Conservation (phyloP, 75 land plant species). For the Larix kaempferi region DNA sequence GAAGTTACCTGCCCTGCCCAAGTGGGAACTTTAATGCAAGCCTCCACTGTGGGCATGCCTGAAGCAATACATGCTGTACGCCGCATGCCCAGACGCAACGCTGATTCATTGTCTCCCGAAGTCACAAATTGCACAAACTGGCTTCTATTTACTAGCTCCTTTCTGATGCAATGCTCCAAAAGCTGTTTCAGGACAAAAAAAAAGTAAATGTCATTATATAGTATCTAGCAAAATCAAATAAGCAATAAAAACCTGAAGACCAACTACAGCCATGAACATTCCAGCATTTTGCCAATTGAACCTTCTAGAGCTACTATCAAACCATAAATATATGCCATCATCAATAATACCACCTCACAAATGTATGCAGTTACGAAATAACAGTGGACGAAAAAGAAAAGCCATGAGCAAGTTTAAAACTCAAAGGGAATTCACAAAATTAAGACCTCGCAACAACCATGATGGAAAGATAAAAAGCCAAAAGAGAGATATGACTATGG, state of each 20-base stretch:
- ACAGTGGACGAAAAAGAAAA: neutral
- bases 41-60: slow-evolving; percentile 86
- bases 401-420: neutral
- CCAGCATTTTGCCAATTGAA: neutral
- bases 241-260: neutral
- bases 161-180: slow-evolving; percentile 80
- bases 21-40: slow-evolving; percentile 65
- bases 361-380: neutral
- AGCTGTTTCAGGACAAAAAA: slow-evolving; percentile 42
- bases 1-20: slow-evolving; percentile 93
- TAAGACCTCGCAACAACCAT: neutral
- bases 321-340: neutral
- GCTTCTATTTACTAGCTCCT: slow-evolving; percentile 68
- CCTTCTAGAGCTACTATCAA: neutral
- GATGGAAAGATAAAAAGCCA: neutral
- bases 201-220: neutral
- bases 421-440: neutral
- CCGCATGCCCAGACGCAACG: slow-evolving; percentile 46
- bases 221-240: neutral
- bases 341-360: neutral
- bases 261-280: neutral
- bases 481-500: neutral
- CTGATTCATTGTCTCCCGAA: slow-evolving; percentile 23
- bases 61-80: slow-evolving; percentile 80
- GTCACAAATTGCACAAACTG: slow-evolving; percentile 54